Evolutionary conservation across 2,329 filamentous ascomycete species (phyloP), one percentile per base, ranked within the genome.

Genomic region (Fonsecaea pugnacius): DNA sequence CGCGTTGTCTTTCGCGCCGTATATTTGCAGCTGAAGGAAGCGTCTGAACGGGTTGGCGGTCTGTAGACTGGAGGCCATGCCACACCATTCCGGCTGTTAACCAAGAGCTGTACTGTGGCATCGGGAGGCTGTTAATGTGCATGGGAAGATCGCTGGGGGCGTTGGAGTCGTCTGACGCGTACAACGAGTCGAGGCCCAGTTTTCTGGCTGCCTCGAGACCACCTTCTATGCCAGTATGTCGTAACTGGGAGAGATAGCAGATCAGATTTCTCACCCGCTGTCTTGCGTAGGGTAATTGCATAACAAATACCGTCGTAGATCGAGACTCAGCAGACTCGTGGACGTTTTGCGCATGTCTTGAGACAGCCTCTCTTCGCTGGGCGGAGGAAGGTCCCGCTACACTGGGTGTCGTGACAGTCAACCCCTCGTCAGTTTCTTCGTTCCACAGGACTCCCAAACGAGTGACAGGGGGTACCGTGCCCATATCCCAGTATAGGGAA

Each of bases 71-170:
- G 30, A 81, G 84, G 2, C 87, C 87, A 12, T 82, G 82, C 67
- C 89, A 87, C 0, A 86, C 78, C 58, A 84, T 82, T 21, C 87
- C 87, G 5, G 85, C 82, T 58, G 83, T 81, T 10, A 90, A 75
- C 85, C 86, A 89, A 7, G 87, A 89, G 55, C 82, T 87, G 58
- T 80, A 76, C 2, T 85, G 72, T 9, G 80, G 82, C 1, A 81
- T 33, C 16, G 70, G 70, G 18, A 71, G 63, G 21, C 59, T 66
- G 50, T 70, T 66, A 40, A 69, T 54, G 33, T 66, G 66, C 67
- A 71, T 69, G 18, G 70, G 67, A 10, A 71, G 35, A 33, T 70
- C 64, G 35, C 65, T 68, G 8, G 68, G 64, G 4, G 50, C 62
- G 35, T 65, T 59, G 16, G 68, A 55, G 40, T 65, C 62, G 46